A percentile compares a stretch with the other conserved stretches of the same genome.
Evolutionary conservation across 768 basidiomycete genomes (phyloP).

Genomic region (Pholiota microspora): DNA sequence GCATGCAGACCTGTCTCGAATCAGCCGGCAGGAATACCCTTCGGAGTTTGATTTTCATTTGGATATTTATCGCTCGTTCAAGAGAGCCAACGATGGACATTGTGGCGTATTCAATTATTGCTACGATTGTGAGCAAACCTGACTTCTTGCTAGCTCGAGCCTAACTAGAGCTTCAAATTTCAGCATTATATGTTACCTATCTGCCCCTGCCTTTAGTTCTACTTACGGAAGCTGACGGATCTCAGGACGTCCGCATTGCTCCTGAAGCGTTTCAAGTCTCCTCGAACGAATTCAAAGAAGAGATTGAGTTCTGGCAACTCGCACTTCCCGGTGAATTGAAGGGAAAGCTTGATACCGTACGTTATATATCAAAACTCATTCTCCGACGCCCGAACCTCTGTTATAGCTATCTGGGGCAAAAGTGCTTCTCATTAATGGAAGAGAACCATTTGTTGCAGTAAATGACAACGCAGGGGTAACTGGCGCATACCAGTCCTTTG

Average conservation of each 20-base stretch:
- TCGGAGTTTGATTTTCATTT: constrained; percentile 58
- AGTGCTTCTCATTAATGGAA: constrained; percentile 51
- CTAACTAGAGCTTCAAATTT: not conserved
- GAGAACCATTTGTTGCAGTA: constrained; percentile 49
- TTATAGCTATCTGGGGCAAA: constrained; percentile 46
- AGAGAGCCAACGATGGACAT: constrained; percentile 58
- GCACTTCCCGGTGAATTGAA: constrained; percentile 43
- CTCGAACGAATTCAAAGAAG: constrained; percentile 47
- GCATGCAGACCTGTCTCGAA: constrained; percentile 45
- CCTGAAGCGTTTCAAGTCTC: constrained; percentile 53
- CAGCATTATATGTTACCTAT: constrained; percentile 45
- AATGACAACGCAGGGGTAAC: constrained; percentile 49
- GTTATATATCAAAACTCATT: constrained; percentile 11
- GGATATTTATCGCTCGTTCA: constrained; percentile 51
- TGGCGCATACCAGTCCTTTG: constrained; percentile 52
- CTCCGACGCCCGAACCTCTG: not conserved
- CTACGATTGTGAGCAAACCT: constrained; percentile 17
- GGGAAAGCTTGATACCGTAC: constrained; percentile 44
- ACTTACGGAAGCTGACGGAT: constrained; percentile 40
- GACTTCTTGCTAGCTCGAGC: not conserved
- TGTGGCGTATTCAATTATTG: constrained; percentile 32
- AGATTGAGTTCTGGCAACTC: constrained; percentile 55
- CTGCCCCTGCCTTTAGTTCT: constrained; percentile 48
- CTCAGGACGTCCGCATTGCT: constrained; percentile 49
- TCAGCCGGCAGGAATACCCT: constrained; percentile 38